These are phyloP conservation scores for Kurtzmaniella cleridarum DNA, from an alignment of 805 yeast genomes.

Conservation along the genomic window DNA sequence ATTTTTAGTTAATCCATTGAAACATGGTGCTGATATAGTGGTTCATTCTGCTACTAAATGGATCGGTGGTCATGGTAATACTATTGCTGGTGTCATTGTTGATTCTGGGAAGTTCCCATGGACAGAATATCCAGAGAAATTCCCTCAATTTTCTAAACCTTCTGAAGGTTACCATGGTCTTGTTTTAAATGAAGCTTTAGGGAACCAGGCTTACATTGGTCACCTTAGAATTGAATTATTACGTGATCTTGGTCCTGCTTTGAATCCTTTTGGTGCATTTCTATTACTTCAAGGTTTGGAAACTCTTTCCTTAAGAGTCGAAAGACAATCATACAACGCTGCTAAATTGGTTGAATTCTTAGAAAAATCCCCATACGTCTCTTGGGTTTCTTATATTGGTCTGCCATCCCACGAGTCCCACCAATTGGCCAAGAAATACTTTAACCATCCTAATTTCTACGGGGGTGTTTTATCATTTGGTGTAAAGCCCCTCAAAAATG, in stretches of 20 bases:
- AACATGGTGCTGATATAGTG: constrained; percentile 87
- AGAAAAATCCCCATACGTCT: constrained; percentile 66
- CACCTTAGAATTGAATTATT: constrained; percentile 79
- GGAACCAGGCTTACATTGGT: constrained; percentile 70
- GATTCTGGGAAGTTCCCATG: constrained; percentile 94
- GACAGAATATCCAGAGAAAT: constrained; percentile 77
- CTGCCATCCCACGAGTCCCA: constrained; percentile 74
- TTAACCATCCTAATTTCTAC: constrained; percentile 50
- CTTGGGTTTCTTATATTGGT: constrained; percentile 93
- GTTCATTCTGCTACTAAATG: constrained; percentile 95
- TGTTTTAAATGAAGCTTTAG: constrained; percentile 74
- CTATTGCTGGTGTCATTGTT: constrained; percentile 85
- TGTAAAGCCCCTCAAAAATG: constrained; percentile 57
- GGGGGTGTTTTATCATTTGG: constrained; percentile 91
- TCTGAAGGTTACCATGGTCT: constrained; percentile 93
- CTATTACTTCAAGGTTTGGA: constrained; percentile 87
- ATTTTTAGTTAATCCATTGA: constrained; percentile 74
- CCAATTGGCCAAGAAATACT: constrained; percentile 76
- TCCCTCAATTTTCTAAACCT: constrained; percentile 88
- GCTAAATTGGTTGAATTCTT: constrained; percentile 72
- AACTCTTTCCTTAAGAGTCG: constrained; percentile 88
- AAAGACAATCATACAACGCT: constrained; percentile 85
- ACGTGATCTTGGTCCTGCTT: constrained; percentile 88
- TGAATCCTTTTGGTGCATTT: constrained; percentile 87
- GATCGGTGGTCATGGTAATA: constrained; percentile 97